Evolutionary conservation across 2,329 filamentous ascomycete genomes (phyloP), one percentile per base, ranked within the genome.

Genomic region (Pseudogymnoascus sp.): DNA sequence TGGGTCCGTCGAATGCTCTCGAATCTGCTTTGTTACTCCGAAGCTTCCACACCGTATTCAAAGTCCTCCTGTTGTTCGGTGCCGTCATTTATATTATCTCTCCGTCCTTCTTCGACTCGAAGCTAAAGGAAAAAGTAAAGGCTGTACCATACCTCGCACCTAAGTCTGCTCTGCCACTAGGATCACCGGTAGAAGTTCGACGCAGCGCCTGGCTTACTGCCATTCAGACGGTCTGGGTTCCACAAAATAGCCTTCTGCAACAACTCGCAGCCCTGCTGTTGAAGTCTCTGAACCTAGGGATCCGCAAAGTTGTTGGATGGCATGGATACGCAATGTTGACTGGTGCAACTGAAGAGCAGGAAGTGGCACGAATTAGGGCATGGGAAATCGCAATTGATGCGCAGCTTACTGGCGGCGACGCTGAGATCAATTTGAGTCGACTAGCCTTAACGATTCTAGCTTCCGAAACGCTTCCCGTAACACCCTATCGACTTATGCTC

Each of bases 301-400:
- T 91, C 61, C 86, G 91, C 55, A 92, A 92, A 67, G 74, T 90
- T 0, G 85, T 96, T 65, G 93, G 93, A 40, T 82, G 87, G 68
- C 83, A 88, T 28, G 81, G 88, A 9, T 97, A 95, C 73, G 88
- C 92, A 63, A 81, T 86, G 71, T 77, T 96, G 41, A 93, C 90
- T 2, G 91, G 91, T 0, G 84, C 89, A 59, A 95, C 88, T 1
- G 86, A 89, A 68, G 91, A 96, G 63, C 88, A 96, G 73, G 93
- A 97, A 74, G 85, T 83, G 61, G 93, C 91, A 5, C 85, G 93
- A 31, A 83, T 96, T 70, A 95, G 96, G 77, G 91, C 92, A 0
- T 97, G 93, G 93, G 84, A 88, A 40, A 96, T 96, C 70, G 93
- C 93, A 12, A 83, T 97, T 62, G 93, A 97, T 75, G 92, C 93